phyloP scores from a whole-genome alignment of 805 yeast genomes.

The Ogataea nonfermentans region DNA sequence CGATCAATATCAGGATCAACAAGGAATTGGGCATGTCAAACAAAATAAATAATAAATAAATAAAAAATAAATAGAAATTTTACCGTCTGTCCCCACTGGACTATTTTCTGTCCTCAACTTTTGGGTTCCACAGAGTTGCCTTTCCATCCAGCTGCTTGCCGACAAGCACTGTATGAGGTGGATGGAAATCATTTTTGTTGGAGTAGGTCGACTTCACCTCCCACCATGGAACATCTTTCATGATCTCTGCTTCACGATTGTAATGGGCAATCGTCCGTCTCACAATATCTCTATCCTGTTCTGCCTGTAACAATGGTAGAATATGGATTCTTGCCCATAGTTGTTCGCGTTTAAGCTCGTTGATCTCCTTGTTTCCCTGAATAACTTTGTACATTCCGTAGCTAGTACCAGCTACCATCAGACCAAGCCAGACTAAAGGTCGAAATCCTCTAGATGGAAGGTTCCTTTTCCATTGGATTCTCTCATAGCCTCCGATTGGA shows the following conservation, averaged over 20 bases:
- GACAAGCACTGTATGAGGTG: conserved; percentile 36
- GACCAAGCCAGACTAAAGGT: conserved; percentile 67
- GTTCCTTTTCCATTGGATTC: conserved; percentile 86
- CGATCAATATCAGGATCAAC: conserved; percentile 1
- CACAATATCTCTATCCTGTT: conserved; percentile 74
- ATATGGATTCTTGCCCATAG: conserved; percentile 74
- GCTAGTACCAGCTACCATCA: conserved; percentile 59
- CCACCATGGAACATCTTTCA: conserved; percentile 63
- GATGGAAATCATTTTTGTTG: conserved; percentile 35
- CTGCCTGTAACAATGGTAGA: conserved; percentile 75
- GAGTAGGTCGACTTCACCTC: conserved; percentile 45
- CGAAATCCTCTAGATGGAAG: conserved; percentile 83
- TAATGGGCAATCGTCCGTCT: conserved; percentile 66
- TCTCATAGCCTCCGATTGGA: conserved; percentile 82
- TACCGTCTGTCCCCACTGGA: not conserved
- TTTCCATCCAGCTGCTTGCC: conserved; percentile 37
- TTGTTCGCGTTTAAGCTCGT: conserved; percentile 73
- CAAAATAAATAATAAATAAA: conserved; percentile 10
- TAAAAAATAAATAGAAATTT: conserved; percentile 8
- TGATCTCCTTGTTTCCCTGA: conserved; percentile 69
- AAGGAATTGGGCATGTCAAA: conserved; percentile 1
- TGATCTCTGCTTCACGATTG: conserved; percentile 66
- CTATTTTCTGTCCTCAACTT: conserved; percentile 32
- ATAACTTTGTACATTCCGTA: conserved; percentile 70
- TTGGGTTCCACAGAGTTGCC: conserved; percentile 28